Base-by-base conservation (phyloP, 2,329 filamentous ascomycete species). In the Xylariaceae sp. region DNA sequence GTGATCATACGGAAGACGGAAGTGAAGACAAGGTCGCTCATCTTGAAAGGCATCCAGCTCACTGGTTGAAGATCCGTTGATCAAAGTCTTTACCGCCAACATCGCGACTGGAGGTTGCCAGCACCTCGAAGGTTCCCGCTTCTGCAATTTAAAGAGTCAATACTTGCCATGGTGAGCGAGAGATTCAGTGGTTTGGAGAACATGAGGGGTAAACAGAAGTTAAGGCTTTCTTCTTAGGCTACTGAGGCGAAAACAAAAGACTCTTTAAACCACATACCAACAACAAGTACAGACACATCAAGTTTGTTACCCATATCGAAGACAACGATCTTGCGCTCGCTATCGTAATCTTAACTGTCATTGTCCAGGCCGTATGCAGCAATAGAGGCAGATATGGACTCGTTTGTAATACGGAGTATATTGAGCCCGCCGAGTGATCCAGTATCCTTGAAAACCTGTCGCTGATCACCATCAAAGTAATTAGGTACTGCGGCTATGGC, bases 291-390 rank as follows among this genome's bases (percentile, higher is more conserved):
- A 10, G 24, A 29, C 33, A 47, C 44, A 30, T 39, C 44, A 5
- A 47, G 23, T 4, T 21, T 39, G 27, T 47, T 10, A 23, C 44
- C 44, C 3, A 47, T 30, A 23, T 47, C 44, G n/a, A 47, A 27
- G 7, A 39, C 16, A 9, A 47, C 8, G 3, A 47, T 30, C 21
- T 15, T 46, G 11, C 30, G 44, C 11, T 37, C 32, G 11, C n/a
- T n/a, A n/a, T 8, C 11, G 16, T 36, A 16, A 3, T 11, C n/a
- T n/a, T n/a, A n/a, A n/a, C n/a, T n/a, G n/a, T n/a, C 0, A n/a
- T 1, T 2, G 11, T 20, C 10, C 15, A 15, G 7, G 15, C 6
- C 23, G 27, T 47, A 37, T n/a, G n/a, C n/a, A 18, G 16, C 44
- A 15, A 33, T 2, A 24, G 11, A 11, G 15, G 11, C n/a, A 11